Evolutionary conservation across 2,329 filamentous ascomycete genomes (phyloP).

Genomic region (Fusarium praegraminearum): DNA sequence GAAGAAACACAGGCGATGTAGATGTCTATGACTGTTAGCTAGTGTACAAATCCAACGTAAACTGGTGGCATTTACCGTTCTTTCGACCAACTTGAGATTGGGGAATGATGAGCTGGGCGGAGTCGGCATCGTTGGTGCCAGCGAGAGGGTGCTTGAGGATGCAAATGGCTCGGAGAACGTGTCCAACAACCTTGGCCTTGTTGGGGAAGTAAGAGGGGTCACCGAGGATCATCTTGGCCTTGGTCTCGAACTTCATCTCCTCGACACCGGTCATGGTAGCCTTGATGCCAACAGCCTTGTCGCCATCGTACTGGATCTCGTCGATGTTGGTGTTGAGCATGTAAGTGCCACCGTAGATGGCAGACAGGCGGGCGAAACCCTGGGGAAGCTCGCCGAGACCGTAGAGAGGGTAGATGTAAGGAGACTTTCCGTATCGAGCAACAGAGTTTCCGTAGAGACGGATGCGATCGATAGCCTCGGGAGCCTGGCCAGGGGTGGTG

Average conservation of each 20-base stretch:
- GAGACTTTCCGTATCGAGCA: slow-evolving; percentile 96
- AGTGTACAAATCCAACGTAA: not conserved
- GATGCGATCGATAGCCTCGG: slow-evolving; percentile 91
- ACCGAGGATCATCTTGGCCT: slow-evolving; percentile 94
- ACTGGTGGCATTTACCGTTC: slow-evolving; percentile 74
- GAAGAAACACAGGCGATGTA: slow-evolving; percentile 97
- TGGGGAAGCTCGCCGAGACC: slow-evolving; percentile 97
- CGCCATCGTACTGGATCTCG: slow-evolving; percentile 85
- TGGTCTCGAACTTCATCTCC: slow-evolving; percentile 96
- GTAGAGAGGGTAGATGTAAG: slow-evolving; percentile 99
- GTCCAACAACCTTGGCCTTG: slow-evolving; percentile 88
- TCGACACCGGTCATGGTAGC: slow-evolving; percentile 93
- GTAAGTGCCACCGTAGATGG: slow-evolving; percentile 98
- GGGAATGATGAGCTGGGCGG: slow-evolving; percentile 94
- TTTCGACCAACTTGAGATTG: slow-evolving; percentile 97
- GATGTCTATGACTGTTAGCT: slow-evolving; percentile 72
- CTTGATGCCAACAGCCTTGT: slow-evolving; percentile 94
- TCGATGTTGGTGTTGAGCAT: slow-evolving; percentile 98
- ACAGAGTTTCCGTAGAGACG: slow-evolving; percentile 98
- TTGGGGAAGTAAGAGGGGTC: slow-evolving; percentile 96
- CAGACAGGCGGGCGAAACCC: slow-evolving; percentile 95
- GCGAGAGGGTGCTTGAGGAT: slow-evolving; percentile 95
- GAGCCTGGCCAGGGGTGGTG: slow-evolving; percentile 75
- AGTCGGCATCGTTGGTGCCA: slow-evolving; percentile 89
- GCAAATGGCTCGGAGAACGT: slow-evolving; percentile 96